These are phyloP conservation scores for Kodamaea neixiangensis DNA, from an alignment of 805 yeast species.

Conservation along the genomic window DNA sequence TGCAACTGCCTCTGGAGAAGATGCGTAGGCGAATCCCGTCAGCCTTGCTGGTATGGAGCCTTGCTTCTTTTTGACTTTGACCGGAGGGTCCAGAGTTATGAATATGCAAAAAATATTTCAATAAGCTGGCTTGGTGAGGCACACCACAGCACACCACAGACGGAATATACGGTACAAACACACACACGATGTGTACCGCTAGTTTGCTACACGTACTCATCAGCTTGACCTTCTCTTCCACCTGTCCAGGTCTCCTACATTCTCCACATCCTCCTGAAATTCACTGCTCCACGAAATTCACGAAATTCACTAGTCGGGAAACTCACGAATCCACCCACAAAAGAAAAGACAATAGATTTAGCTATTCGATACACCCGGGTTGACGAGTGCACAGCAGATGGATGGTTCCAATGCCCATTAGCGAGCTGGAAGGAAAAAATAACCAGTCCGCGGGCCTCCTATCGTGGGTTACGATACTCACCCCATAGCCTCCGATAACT, in stretches of 20 bases:
- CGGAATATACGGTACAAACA: too few relatives aligned
- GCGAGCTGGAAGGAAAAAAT: neutral
- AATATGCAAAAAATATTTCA: conserved; percentile 2
- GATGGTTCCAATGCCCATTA: neutral
- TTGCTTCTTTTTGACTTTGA: neutral
- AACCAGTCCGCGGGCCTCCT: neutral
- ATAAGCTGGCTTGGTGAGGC: neutral
- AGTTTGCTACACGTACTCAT: too few relatives aligned
- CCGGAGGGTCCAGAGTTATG: neutral
- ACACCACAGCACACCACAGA: neutral
- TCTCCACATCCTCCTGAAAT: too few relatives aligned
- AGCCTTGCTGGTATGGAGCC: neutral
- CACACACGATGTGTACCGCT: too few relatives aligned
- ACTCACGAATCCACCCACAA: too few relatives aligned
- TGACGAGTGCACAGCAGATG: neutral
- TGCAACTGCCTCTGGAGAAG: neutral
- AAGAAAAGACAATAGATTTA: neutral
- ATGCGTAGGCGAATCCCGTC: neutral
- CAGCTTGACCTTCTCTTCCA: neutral
- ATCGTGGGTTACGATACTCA: neutral
- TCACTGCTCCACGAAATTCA: too few relatives aligned
- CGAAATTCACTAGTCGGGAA: too few relatives aligned
- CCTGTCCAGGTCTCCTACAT: too few relatives aligned
- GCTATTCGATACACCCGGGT: neutral
- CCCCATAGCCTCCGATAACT: neutral